Evolutionary conservation across 169 alveolate genomes (phyloP).

Genomic region (Ichthyophthirius multifiliis): DNA sequence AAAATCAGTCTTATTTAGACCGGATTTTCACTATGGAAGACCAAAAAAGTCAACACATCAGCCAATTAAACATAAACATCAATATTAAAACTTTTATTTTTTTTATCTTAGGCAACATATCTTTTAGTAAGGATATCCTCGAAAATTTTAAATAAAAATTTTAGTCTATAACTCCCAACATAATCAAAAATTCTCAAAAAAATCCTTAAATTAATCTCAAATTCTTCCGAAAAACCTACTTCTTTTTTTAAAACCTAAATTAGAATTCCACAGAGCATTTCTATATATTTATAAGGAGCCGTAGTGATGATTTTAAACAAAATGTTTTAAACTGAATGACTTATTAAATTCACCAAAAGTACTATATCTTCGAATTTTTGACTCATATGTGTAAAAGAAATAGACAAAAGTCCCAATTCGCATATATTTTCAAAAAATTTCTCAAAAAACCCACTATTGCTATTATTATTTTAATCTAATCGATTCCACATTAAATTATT

Average conservation of each 20-base stretch:
- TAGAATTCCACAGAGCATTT: background rate
- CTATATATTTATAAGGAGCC: background rate
- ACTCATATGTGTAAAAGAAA: background rate
- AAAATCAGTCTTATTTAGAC: background rate
- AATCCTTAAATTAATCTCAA: slow-evolving; percentile 22
- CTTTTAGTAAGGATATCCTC: background rate
- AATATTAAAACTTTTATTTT: background rate
- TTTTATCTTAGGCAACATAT: background rate
- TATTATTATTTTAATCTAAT: background rate
- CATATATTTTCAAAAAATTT: background rate
- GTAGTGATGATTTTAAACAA: background rate
- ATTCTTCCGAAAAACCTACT: background rate
- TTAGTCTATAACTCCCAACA: slow-evolving; percentile 16
- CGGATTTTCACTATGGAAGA: background rate
- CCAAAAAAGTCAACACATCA: background rate
- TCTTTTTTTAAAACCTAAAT: background rate
- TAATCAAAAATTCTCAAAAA: slow-evolving; percentile 24
- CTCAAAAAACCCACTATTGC: too few species aligned
- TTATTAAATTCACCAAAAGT: background rate
- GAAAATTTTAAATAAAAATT: slow-evolving; percentile 11
- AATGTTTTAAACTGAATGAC: background rate
- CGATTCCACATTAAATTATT: background rate
- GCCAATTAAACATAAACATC: background rate
- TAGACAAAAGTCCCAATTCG: background rate
- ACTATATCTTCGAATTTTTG: background rate